A percentile compares a stretch with the other conserved stretches of the same genome.
phyloP scores from a whole-genome alignment of 371 early-diverging fungal species.

The Apophysomyces elegans region DNA sequence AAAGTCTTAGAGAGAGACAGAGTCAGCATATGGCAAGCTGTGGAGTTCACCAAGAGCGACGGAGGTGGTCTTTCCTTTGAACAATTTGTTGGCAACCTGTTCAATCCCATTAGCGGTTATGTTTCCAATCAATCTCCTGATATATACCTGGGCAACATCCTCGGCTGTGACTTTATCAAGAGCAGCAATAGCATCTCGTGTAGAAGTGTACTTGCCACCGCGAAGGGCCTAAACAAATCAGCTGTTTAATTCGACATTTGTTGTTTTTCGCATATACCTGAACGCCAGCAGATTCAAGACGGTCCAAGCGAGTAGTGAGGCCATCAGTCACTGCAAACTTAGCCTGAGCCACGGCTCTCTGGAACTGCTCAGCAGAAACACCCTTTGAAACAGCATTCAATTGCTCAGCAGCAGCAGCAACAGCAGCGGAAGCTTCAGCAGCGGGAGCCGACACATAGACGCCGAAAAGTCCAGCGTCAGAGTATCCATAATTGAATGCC shows the following conservation, averaged over 20 bases:
- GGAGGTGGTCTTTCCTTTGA: constrained; percentile 78
- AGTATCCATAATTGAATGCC: constrained; percentile 88
- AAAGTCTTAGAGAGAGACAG: constrained; percentile 62
- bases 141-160: constrained; percentile 63
- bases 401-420: constrained; percentile 75
- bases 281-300: constrained; percentile 50
- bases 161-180: constrained; percentile 67
- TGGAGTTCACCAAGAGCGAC: constrained; percentile 82
- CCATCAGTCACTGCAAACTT: constrained; percentile 76
- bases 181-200: constrained; percentile 56
- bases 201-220: constrained; percentile 51
- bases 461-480: constrained; percentile 94
- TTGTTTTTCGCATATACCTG: constrained; percentile 33
- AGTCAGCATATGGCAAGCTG: constrained; percentile 85
- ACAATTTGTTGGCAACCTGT: constrained; percentile 68
- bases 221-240: constrained; percentile 44
- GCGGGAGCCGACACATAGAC: constrained; percentile 73
- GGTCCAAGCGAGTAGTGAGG: constrained; percentile 65
- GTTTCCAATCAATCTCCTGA: not conserved
- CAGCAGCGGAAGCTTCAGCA: constrained; percentile 61
- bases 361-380: constrained; percentile 68
- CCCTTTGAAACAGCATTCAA: constrained; percentile 62
- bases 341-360: constrained; percentile 86
- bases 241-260: not conserved
- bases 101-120: not conserved